These are phyloP conservation scores for Amaranthus cruentus DNA, from an alignment of 148 eudicot species.

Conservation along the genomic window DNA sequence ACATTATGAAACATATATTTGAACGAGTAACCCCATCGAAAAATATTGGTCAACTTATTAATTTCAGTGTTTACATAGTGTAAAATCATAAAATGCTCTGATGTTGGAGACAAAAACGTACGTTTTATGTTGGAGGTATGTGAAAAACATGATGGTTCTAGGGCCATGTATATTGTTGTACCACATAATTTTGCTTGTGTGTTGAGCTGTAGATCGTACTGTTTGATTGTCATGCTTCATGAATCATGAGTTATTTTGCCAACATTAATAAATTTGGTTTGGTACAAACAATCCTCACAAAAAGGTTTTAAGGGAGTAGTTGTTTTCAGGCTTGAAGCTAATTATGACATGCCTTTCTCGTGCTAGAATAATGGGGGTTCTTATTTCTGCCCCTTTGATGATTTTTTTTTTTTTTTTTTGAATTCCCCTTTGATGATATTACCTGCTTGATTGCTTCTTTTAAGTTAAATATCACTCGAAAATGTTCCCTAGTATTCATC, in stretches of 20 bases:
- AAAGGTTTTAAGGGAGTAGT: conserved; percentile 1
- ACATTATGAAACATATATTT: too few species aligned
- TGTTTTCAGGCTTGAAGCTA: neutral
- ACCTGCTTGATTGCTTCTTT: too few species aligned
- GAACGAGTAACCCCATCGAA: neutral
- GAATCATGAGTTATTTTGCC: neutral
- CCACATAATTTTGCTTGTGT: neutral
- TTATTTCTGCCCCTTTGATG: too few species aligned
- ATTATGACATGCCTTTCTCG: conserved; percentile 10
- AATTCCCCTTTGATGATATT: too few species aligned
- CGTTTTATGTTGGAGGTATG: neutral
- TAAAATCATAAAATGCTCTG: neutral
- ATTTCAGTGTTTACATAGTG: neutral
- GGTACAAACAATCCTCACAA: neutral
- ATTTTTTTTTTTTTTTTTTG: too few species aligned
- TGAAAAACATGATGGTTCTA: neutral
- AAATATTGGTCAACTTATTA: neutral
- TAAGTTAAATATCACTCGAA: too few species aligned
- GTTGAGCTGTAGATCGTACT: neutral
- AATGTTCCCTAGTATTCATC: too few species aligned
- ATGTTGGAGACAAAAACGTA: neutral
- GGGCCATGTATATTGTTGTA: neutral
- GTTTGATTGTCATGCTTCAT: neutral
- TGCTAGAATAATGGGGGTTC: neutral
- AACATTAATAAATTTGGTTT: conserved; percentile 1